Base-by-base conservation (phyloP, 2,329 filamentous ascomycete genomes). In the Colletotrichum sp. region DNA sequence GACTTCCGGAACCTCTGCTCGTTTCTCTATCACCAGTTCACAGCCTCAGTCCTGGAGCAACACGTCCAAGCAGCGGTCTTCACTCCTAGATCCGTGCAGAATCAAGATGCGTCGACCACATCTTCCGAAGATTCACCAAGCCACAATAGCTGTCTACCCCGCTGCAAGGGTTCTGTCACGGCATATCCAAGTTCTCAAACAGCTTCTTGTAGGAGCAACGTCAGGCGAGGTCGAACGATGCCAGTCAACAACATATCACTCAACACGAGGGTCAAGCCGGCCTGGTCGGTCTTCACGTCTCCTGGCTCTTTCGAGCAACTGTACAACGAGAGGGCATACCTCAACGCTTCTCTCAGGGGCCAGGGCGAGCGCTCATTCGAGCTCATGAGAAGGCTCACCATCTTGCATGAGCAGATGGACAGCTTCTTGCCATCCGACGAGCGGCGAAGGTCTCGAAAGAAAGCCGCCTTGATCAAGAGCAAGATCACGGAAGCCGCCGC, bases 301-400 rank as follows among this genome's bases (percentile, higher is more conserved):
- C 85, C 84, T 3, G 84, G 87, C 2, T 80, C 86, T 0, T 84
- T 88, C 65, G 83, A 86, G 21, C 84, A 86, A 7, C 82, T 90
- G 6, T 84, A 86, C 69, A 80, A 81, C 5, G 90, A 92, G 78
- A 83, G 85, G 15, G 81, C 85, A 8, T 90, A 90, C 74, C 85
- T 92, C 21, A 72, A 85, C 2, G 75, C 81, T 21, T 81, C 80
- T 12, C 84, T 91, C 0, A 84, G 87, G 28, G 79, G 82, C 7
- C 86, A 89, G 67, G 85, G 85, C 43, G 60, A 74, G 7, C 83
- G 83, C 8, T 83, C 86, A 0, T 80, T 81, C 1, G 80, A 84
- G 0, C 80, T 91, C 8, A 84, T 88, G 34, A 79, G 80, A 12
- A 81, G 81, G 32, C 85, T 90, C 26, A 81, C 84, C 2, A 63